Evolutionary conservation across 352 stramenopile species (phyloP).

Genomic region (Blastocystis sp.): DNA sequence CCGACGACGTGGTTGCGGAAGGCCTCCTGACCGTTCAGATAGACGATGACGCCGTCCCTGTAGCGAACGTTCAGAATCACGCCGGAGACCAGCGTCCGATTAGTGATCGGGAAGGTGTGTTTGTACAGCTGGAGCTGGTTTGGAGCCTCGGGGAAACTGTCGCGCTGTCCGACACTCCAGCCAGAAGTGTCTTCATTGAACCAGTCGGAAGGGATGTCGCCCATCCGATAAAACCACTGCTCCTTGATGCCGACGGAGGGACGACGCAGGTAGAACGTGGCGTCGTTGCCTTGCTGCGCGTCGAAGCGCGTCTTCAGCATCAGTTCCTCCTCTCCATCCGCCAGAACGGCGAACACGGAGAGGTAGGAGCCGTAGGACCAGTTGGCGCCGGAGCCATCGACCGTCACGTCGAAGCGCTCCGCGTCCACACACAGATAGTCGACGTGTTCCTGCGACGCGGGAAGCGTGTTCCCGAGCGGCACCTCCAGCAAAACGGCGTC

Average conservation of each 20-base stretch:
- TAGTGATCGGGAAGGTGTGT: neutral
- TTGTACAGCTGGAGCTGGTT: neutral
- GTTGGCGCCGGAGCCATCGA: neutral
- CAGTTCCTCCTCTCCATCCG: neutral
- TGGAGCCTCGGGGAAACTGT: neutral
- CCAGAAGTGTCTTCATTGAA: neutral
- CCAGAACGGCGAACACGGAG: neutral
- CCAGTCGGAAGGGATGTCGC: neutral
- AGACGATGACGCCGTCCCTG: neutral
- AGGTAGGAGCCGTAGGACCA: neutral
- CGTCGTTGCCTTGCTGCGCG: neutral
- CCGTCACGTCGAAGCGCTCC: neutral
- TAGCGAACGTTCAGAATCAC: neutral
- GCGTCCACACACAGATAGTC: neutral
- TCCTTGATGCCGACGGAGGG: neutral
- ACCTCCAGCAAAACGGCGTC: neutral
- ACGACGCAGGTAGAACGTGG: neutral
- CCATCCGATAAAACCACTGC: neutral
- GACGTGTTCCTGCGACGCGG: neutral
- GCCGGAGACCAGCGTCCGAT: neutral
- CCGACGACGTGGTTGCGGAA: neutral
- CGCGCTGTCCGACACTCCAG: neutral
- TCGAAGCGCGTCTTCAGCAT: neutral
- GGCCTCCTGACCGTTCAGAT: neutral
- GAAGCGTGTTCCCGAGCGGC: neutral